Evolutionary conservation across 2,329 filamentous ascomycete genomes (phyloP).

Genomic region (Pseudogymnoascus sp.): DNA sequence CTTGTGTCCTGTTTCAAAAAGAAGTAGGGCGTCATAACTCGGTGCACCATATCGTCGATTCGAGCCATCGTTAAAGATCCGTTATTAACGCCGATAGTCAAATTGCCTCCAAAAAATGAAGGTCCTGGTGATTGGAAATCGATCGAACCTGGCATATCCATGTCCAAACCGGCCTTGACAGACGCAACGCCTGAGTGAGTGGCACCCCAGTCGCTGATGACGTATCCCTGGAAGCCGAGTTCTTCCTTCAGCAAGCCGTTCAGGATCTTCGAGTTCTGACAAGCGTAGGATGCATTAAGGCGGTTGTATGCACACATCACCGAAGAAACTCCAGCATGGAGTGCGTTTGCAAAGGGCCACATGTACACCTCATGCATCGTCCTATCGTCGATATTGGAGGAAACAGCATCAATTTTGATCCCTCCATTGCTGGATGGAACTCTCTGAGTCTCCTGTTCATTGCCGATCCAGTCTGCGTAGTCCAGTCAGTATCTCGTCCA

Average conservation of each 20-base stretch:
- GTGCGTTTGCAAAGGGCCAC: slow-evolving; percentile 70
- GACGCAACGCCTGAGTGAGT: slow-evolving; percentile 35
- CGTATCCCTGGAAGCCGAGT: slow-evolving; percentile 41
- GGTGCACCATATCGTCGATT: slow-evolving; percentile 43
- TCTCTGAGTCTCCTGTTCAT: slow-evolving; percentile 46
- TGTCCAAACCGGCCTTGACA: slow-evolving; percentile 40
- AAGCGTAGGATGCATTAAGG: slow-evolving; percentile 42
- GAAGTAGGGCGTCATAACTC: slow-evolving; percentile 50
- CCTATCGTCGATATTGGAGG: slow-evolving; percentile 60
- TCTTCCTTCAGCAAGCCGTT: slow-evolving; percentile 44
- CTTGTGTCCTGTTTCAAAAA: slow-evolving; percentile 41
- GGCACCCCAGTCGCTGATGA: slow-evolving; percentile 39
- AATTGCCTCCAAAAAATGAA: slow-evolving; percentile 18
- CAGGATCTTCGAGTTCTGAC: slow-evolving; percentile 40
- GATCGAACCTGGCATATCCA: slow-evolving; percentile 43
- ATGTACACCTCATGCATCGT: slow-evolving; percentile 69
- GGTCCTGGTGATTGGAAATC: slow-evolving; percentile 32
- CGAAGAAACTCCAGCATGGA: slow-evolving; percentile 56
- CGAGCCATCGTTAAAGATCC: slow-evolving; percentile 36
- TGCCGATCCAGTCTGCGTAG: slow-evolving; percentile 34
- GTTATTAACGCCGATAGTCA: slow-evolving; percentile 39
- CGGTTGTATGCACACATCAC: slow-evolving; percentile 53
- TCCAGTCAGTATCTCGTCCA: slow-evolving; percentile 1
- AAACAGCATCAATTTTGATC: slow-evolving; percentile 42
- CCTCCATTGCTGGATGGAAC: slow-evolving; percentile 20